Percentiles rank a stretch among this genome's conserved stretches.
Evolutionary conservation across 2,329 filamentous ascomycete genomes (phyloP).

Genomic region (Epichloe gansuensis): DNA sequence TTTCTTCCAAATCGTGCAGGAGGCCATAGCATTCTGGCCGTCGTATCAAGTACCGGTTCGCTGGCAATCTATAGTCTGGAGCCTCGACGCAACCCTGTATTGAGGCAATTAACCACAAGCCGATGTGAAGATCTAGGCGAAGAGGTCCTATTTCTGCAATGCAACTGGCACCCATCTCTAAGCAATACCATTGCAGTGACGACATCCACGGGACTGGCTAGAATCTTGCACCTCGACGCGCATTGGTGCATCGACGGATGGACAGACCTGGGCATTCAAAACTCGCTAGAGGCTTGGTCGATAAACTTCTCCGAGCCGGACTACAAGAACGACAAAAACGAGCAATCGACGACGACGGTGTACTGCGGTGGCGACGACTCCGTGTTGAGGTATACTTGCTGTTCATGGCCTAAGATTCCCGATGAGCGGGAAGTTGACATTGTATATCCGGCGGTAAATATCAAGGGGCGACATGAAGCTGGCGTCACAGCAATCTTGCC

Average conservation of each 20-base stretch:
- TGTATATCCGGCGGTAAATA: conserved; percentile 12
- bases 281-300: conserved; percentile 61
- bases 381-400: conserved; percentile 36
- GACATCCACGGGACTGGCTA: conserved; percentile 54
- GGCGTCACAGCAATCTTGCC: conserved; percentile 83
- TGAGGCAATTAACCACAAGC: conserved; percentile 31
- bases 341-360: conserved; percentile 25
- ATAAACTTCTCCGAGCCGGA: conserved; percentile 40
- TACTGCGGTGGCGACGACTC: conserved; percentile 71
- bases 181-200: conserved; percentile 51
- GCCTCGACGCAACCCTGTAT: conserved; percentile 19
- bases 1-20: conserved; percentile 44
- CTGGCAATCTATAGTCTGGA: conserved; percentile 50
- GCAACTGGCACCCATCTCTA: conserved; percentile 55
- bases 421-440: conserved; percentile 5
- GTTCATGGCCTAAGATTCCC: conserved; percentile 10
- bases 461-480: conserved; percentile 51
- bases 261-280: conserved; percentile 29
- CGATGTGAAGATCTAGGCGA: conserved; percentile 37
- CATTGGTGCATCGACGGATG: conserved; percentile 25
- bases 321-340: conserved; percentile 4
- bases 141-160: conserved; percentile 54
- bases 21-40: conserved; percentile 46
- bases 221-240: conserved; percentile 36
- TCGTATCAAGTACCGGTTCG: conserved; percentile 64